These are phyloP conservation scores for Neurospora hispaniola DNA, from an alignment of 495 filamentous ascomycete genomes.

Conservation along the genomic window DNA sequence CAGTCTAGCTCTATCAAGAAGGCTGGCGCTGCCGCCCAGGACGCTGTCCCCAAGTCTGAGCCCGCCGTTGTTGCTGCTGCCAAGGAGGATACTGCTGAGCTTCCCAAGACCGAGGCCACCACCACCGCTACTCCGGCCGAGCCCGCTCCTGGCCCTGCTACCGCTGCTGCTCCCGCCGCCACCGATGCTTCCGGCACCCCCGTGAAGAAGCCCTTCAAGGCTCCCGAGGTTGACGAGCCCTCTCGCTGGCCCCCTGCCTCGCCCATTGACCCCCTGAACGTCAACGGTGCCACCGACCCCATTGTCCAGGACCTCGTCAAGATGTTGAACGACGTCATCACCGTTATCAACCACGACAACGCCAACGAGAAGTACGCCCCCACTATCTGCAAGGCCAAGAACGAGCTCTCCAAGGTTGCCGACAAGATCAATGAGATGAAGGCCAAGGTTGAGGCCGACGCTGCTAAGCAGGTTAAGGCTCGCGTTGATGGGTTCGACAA, in stretches of 20 bases:
- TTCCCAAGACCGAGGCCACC: slow-evolving; percentile 4
- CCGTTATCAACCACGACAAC: slow-evolving; percentile 78
- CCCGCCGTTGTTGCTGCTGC: slow-evolving; percentile 24
- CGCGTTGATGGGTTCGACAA: slow-evolving; percentile 47
- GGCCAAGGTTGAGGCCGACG: slow-evolving; percentile 49
- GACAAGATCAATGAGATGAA: slow-evolving; percentile 65
- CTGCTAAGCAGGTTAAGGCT: slow-evolving; percentile 62
- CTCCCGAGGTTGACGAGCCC: slow-evolving; percentile 51
- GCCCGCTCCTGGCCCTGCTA: too few species aligned
- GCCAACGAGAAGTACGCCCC: slow-evolving; percentile 58
- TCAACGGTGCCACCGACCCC: slow-evolving; percentile 66
- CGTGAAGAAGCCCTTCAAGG: slow-evolving; percentile 23
- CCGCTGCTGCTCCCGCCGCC: slow-evolving; percentile 4
- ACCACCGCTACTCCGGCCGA: background rate
- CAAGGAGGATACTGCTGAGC: slow-evolving; percentile 24
- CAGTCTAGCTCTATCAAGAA: slow-evolving; percentile 35
- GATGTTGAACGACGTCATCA: slow-evolving; percentile 91
- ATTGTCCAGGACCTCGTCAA: slow-evolving; percentile 89
- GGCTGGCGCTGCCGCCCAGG: slow-evolving; percentile 21
- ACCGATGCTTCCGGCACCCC: background rate
- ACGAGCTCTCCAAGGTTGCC: slow-evolving; percentile 65
- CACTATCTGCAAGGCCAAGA: slow-evolving; percentile 73
- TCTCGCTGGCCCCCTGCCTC: slow-evolving; percentile 47
- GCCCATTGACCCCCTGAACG: slow-evolving; percentile 62
- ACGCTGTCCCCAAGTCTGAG: slow-evolving; percentile 16